Evolutionary conservation across 2,329 filamentous ascomycete species (phyloP).

Genomic region (Thelonectria blattea): DNA sequence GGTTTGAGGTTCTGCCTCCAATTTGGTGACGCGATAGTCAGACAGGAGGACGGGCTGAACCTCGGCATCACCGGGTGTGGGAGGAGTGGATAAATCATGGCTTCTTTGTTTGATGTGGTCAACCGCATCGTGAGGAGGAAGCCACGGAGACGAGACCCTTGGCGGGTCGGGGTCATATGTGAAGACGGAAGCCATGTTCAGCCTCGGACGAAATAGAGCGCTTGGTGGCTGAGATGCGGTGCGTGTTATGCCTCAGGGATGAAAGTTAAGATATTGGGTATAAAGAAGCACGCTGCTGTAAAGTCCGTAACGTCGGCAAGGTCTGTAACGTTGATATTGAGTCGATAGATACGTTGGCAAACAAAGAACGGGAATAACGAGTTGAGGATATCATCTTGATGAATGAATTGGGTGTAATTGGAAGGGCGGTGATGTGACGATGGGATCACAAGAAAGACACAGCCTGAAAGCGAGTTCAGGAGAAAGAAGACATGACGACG

Average conservation of each 20-base stretch:
- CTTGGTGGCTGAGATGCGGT: constrained; percentile 42
- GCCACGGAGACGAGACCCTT: constrained; percentile 90
- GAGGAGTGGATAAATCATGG: constrained; percentile 28
- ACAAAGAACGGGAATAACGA: constrained; percentile 22
- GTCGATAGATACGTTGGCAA: constrained; percentile 20
- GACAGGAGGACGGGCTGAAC: constrained; percentile 52
- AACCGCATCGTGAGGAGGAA: constrained; percentile 58
- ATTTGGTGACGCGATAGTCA: constrained; percentile 72
- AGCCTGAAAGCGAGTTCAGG: constrained; percentile 29
- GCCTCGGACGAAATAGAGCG: not conserved
- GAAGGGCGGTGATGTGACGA: constrained; percentile 24
- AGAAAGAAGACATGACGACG: constrained; percentile 33
- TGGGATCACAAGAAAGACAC: constrained; percentile 31
- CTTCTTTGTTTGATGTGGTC: constrained; percentile 47
- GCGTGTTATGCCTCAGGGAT: not conserved
- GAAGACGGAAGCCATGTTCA: constrained; percentile 87
- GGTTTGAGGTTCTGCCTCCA: constrained; percentile 90
- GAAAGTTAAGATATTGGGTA: constrained; percentile 29
- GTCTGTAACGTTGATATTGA: constrained; percentile 17
- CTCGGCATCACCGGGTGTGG: constrained; percentile 35
- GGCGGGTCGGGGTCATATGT: constrained; percentile 91
- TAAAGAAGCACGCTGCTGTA: constrained; percentile 16
- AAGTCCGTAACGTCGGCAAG: constrained; percentile 12
- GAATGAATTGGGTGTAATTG: constrained; percentile 15
- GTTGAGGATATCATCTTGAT: constrained; percentile 38